phyloP scores from a whole-genome alignment of 1,139 yeast genomes.

The Protomyces pachydermus region DNA sequence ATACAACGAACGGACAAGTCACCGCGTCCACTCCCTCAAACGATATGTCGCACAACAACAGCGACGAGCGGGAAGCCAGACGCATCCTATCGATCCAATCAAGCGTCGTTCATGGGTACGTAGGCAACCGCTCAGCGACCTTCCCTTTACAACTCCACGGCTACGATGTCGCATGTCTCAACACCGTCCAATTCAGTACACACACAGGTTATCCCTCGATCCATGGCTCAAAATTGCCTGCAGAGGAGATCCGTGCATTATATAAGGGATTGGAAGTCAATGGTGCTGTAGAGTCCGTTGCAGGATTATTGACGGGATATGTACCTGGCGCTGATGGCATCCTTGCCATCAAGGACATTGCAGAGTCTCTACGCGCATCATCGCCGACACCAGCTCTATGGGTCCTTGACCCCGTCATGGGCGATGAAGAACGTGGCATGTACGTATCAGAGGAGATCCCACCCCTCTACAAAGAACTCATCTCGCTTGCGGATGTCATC shows the following conservation, averaged over 20 bases:
- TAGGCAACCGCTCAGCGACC: constrained; percentile 73
- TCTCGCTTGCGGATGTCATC: constrained; percentile 54
- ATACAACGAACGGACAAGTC: not conserved
- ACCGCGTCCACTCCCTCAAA: not conserved
- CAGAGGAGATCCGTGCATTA: constrained; percentile 44
- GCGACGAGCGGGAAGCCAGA: not conserved
- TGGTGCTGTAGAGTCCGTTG: constrained; percentile 46
- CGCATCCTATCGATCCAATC: constrained; percentile 26
- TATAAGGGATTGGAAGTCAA: constrained; percentile 49
- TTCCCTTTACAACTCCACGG: constrained; percentile 73
- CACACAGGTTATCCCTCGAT: constrained; percentile 65
- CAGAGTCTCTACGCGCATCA: constrained; percentile 37
- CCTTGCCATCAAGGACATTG: constrained; percentile 47
- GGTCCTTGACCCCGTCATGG: constrained; percentile 89
- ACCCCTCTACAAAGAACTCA: constrained; percentile 56
- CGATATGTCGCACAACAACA: not conserved
- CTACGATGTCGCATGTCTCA: constrained; percentile 79
- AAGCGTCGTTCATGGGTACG: constrained; percentile 51
- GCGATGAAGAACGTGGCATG: constrained; percentile 70
- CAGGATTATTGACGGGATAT: constrained; percentile 67
- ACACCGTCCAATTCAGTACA: constrained; percentile 74
- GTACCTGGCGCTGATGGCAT: constrained; percentile 57
- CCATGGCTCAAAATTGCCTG: constrained; percentile 46
- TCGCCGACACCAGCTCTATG: constrained; percentile 41
- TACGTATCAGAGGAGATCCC: constrained; percentile 72